Evolutionary conservation across 805 yeast species (phyloP), one percentile per base, ranked within the genome.

Genomic region (Saccharomyces eubayanus): DNA sequence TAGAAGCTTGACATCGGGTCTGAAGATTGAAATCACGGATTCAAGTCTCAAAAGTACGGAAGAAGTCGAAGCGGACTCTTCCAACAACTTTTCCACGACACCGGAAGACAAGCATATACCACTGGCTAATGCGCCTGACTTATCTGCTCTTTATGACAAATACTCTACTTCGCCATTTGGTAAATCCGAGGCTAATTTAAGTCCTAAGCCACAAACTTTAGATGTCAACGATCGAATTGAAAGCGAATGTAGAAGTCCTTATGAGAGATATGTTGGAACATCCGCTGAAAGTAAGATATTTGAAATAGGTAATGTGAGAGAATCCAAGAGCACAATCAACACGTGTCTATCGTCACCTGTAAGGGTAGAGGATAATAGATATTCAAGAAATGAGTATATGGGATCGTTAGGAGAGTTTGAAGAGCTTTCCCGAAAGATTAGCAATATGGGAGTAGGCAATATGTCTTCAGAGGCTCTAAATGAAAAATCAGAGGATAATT

Each of bases 211-310:
- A 12, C 58, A 55, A 49, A 46, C 51, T 5, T 48, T 55, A 16
- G 58, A 56, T 9, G 51, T 60, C 6, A 55, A 61, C 36, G 57
- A 50, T 16, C 48, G 24, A 9, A 5, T 14, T 12, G 11, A 48
- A 11, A 53, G 49, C 21, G 51, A 52, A 27, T 43, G 55, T 28
- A 59, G 55, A 27, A 64, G 62, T 48, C 65, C 69, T 10, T 63
- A 68, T 51, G 62, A 63, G 40, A 62, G 62, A 47, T 64, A 65
- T 43, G 53, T 61, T 12, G 67, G 66, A 2, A 36, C 50, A 12
- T 55, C 63, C 5, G 49, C 61, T 1, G 61, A 56, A 29, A 55
- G 47, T 21, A 62, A 58, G 46, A 58, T 60, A 8, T 57, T 63
- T 47, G 66, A 64, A 50, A 61, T 63, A 20, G 56, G 66, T 0